Percentiles rank a stretch among this genome's conserved stretches.
These are phyloP conservation scores for Volvox carteri DNA, from an alignment of 163 green algal species.

Conservation along the genomic window DNA sequence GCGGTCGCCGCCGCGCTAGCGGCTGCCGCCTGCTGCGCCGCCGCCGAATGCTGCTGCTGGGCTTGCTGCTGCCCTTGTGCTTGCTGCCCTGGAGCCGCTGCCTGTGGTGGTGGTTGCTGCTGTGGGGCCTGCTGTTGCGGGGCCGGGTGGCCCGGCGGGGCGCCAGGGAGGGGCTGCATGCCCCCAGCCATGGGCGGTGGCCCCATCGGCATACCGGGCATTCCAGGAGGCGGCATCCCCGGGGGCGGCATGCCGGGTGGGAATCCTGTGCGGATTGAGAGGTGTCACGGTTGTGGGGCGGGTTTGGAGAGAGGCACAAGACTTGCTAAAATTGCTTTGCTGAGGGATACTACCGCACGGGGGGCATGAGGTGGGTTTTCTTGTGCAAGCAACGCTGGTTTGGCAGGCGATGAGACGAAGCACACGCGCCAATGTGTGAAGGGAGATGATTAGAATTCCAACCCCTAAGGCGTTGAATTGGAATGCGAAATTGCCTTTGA, in stretches of 20 bases:
- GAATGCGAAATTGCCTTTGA: too few relatives aligned
- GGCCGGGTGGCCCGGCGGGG: neutral
- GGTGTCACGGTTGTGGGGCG: too few relatives aligned
- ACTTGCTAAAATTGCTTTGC: too few relatives aligned
- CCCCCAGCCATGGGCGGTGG: neutral
- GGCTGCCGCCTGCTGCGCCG: neutral
- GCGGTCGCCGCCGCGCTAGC: neutral
- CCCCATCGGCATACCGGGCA: conserved; percentile 35
- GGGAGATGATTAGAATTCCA: too few relatives aligned
- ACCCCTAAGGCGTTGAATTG: too few relatives aligned
- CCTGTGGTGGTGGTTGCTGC: conserved; percentile 22
- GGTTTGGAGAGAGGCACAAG: too few relatives aligned
- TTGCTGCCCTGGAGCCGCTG: neutral
- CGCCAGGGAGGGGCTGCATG: neutral
- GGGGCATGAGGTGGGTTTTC: too few relatives aligned
- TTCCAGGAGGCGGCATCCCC: conserved; percentile 22
- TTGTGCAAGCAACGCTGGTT: too few relatives aligned
- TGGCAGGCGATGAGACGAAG: too few relatives aligned
- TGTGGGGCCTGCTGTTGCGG: neutral
- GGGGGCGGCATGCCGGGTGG: conserved; percentile 37
- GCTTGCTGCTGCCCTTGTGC: neutral
- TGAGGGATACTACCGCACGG: too few relatives aligned
- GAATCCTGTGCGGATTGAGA: conserved; percentile 28
- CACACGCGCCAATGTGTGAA: too few relatives aligned
- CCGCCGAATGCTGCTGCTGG: neutral